A percentile compares a stretch with the other conserved stretches of the same genome.
Evolutionary conservation across 495 filamentous ascomycete genomes (phyloP).

Genomic region (Neurospora africana): DNA sequence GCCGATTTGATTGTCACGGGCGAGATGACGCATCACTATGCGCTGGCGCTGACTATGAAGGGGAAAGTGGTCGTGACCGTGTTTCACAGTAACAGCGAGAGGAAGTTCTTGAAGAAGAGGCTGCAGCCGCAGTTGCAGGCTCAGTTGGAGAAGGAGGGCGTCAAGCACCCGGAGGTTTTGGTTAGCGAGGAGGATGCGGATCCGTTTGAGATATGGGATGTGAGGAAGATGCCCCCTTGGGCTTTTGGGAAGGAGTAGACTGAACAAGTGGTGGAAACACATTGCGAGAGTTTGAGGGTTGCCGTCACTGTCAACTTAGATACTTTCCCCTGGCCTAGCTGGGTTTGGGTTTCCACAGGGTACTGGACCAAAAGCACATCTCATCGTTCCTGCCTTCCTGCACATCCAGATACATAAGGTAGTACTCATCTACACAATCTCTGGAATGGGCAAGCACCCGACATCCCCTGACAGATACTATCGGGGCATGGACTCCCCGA

Average conservation of each 20-base stretch:
- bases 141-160: conserved; percentile 40
- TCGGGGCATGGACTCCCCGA: background rate
- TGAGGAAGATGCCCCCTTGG: conserved; percentile 12
- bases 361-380: background rate
- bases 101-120: conserved; percentile 62
- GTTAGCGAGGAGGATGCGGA: conserved; percentile 75
- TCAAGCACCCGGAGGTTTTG: conserved; percentile 43
- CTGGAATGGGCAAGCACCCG: background rate
- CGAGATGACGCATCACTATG: conserved; percentile 87
- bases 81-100: conserved; percentile 86
- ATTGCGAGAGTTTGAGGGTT: background rate
- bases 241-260: conserved; percentile 3
- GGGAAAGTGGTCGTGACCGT: conserved; percentile 77
- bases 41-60: conserved; percentile 74
- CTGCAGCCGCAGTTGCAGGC: conserved; percentile 55
- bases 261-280: background rate
- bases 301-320: background rate
- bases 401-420: background rate
- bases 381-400: background rate
- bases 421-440: background rate
- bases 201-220: conserved; percentile 40
- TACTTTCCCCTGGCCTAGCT: background rate
- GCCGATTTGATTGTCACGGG: conserved; percentile 81
- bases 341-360: background rate
- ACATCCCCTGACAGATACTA: background rate